phyloP scores from a whole-genome alignment of 1,139 yeast species.

The Candida albicans region DNA sequence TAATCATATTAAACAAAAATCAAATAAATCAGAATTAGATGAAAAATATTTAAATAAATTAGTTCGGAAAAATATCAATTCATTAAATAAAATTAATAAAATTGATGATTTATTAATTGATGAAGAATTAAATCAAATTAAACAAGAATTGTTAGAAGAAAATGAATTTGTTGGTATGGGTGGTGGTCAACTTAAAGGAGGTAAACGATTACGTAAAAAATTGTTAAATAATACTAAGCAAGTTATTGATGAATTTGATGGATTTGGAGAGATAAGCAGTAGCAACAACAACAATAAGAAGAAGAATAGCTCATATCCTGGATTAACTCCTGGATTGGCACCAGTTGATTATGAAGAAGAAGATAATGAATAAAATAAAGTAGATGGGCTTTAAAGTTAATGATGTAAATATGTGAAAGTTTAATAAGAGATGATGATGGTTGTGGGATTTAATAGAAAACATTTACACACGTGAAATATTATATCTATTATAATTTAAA shows the following conservation, averaged over 20 bases:
- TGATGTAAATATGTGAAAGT: no score
- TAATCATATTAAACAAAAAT: constrained; percentile 42
- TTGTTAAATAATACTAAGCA: constrained; percentile 1
- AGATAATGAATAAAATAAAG: constrained; percentile 19
- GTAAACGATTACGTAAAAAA: constrained; percentile 30
- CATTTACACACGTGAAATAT: no score
- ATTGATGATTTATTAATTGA: constrained; percentile 42
- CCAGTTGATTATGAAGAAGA: constrained; percentile 70
- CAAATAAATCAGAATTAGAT: constrained; percentile 45
- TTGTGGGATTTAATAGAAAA: no score
- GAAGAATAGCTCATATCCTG: constrained; percentile 54
- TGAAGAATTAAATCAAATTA: constrained; percentile 47
- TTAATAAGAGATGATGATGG: constrained; percentile 10
- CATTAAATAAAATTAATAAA: constrained; percentile 45
- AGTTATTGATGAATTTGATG: constrained; percentile 19
- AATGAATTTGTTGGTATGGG: constrained; percentile 21
- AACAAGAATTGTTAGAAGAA: constrained; percentile 24
- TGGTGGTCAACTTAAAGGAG: constrained; percentile 23
- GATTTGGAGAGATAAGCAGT: constrained; percentile 36
- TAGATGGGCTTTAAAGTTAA: no score
- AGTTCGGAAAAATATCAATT: constrained; percentile 48
- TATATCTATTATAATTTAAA: no score
- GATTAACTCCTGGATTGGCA: constrained; percentile 89
- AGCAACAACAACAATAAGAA: constrained; percentile 43
- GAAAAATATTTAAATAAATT: constrained; percentile 48